phyloP scores from a whole-genome alignment of 1,284 basidiomycete species.

The Clitocybe nebularis region DNA sequence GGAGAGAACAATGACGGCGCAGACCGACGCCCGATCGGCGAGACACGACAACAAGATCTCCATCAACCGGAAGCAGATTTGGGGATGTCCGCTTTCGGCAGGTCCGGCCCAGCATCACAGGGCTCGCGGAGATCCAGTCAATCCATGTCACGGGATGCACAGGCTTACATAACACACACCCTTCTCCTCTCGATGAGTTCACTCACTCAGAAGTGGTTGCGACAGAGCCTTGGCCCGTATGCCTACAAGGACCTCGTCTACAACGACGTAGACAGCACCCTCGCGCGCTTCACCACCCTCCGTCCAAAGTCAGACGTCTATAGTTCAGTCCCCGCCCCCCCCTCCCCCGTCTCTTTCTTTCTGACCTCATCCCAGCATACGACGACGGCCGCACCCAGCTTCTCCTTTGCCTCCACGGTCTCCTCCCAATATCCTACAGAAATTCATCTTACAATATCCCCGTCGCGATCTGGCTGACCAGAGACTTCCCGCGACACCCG shows the following conservation, averaged over 20 bases:
- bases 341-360: conserved; percentile 5
- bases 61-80: conserved; percentile 29
- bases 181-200: conserved; percentile 17
- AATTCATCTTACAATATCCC: conserved; percentile 90
- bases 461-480: conserved; percentile 83
- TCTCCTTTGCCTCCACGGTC: conserved; percentile 86
- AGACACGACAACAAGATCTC: conserved; percentile 11
- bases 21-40: conserved; percentile 15
- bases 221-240: conserved; percentile 67
- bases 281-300: conserved; percentile 62
- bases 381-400: conserved; percentile 93
- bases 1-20: conserved; percentile 12
- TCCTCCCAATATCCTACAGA: conserved; percentile 84
- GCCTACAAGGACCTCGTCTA: conserved; percentile 48
- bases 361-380: conserved; percentile 54
- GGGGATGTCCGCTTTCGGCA: conserved; percentile 18
- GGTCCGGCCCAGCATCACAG: conserved; percentile 24
- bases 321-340: conserved; percentile 51
- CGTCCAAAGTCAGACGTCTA: conserved; percentile 91
- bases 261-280: conserved; percentile 63
- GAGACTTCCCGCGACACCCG: conserved; percentile 75
- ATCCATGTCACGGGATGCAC: conserved; percentile 18
- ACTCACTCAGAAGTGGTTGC: conserved; percentile 66
- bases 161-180: conserved; percentile 7
- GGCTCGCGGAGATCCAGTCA: conserved; percentile 17